Evolutionary conservation across 176 grass and related monocot genomes (phyloP).

Genomic region (Aegilops sharonensis): DNA sequence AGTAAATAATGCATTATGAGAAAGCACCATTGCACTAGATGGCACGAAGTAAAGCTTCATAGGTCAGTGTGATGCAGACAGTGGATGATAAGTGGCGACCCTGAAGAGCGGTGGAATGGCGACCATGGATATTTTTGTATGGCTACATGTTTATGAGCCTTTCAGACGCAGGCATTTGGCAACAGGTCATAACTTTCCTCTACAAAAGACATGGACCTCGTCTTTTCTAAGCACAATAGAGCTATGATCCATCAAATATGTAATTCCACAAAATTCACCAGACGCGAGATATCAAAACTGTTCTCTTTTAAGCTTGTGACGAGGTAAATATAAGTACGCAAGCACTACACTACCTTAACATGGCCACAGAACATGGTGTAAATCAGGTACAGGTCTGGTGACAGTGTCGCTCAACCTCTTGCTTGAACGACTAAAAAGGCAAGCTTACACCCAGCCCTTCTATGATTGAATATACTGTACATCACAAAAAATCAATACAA

Average conservation of each 20-base stretch:
- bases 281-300: not conserved
- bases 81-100: not conserved
- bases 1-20: not conserved
- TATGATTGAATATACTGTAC: not conserved
- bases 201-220: slow-evolving; percentile 5
- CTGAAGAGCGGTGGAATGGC: not conserved
- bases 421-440: not conserved
- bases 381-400: not conserved
- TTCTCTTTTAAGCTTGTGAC: not conserved
- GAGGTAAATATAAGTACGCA: not conserved
- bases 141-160: slow-evolving; percentile 19
- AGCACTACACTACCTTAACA: not conserved
- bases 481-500: not conserved
- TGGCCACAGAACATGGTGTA: not conserved
- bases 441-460: slow-evolving; percentile 28
- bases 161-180: not conserved
- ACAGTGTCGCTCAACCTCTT: not conserved
- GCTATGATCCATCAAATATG: not conserved
- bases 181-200: not conserved
- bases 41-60: slow-evolving; percentile 14
- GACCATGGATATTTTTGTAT: not conserved
- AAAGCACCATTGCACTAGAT: slow-evolving; percentile 7
- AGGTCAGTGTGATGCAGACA: not conserved
- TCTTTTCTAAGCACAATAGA: slow-evolving; percentile 27
- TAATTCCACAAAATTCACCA: not conserved